phyloP scores from a whole-genome alignment of 78 protist species.

The Neovahlkampfia damariscottae region DNA sequence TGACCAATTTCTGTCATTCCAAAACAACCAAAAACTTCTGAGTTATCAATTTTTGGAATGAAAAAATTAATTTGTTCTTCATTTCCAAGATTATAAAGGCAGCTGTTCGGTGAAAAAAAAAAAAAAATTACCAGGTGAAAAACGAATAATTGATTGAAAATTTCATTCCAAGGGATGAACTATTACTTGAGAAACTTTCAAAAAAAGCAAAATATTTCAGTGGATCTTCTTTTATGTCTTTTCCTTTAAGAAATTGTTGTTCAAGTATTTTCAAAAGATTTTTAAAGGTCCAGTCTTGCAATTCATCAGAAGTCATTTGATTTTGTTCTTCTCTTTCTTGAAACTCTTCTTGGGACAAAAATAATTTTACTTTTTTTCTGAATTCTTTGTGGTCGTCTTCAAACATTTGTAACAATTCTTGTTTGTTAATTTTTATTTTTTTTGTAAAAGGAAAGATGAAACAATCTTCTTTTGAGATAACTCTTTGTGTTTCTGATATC shows the following conservation, averaged over 20 bases:
- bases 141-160: no score
- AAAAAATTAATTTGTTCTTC: no score
- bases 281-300: background rate
- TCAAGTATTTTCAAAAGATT: background rate
- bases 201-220: no score
- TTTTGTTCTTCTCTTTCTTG: background rate
- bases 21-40: no score
- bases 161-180: no score
- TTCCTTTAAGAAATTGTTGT: background rate
- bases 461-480: background rate
- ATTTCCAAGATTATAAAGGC: no score
- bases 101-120: no score
- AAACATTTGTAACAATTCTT: background rate
- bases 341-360: background rate
- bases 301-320: background rate
- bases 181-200: no score
- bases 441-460: background rate
- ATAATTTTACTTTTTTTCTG: background rate
- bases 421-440: background rate
- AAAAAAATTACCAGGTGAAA: no score
- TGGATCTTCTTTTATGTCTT: background rate
- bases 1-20: no score
- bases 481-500: background rate
- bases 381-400: background rate
- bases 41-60: no score